phyloP scores from a whole-genome alignment of 805 yeast species.

The Suhomyces sp. region DNA sequence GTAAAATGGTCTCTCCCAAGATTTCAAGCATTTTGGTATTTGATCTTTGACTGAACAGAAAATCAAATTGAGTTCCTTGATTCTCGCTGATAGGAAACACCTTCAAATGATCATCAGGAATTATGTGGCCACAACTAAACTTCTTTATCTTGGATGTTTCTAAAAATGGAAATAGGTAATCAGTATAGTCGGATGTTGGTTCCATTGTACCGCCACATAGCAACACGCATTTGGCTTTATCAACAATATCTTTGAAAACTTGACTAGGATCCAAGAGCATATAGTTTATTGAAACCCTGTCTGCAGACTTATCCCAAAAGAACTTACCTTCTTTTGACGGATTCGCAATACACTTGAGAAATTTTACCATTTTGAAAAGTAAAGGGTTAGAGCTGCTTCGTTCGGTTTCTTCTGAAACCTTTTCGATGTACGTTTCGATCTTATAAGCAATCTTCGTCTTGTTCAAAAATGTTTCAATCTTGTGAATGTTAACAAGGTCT shows the following conservation, averaged over 20 bases:
- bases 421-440: slow-evolving; percentile 65
- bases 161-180: slow-evolving; percentile 61
- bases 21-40: slow-evolving; percentile 41
- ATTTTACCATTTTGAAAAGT: slow-evolving; percentile 62
- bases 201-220: slow-evolving; percentile 97
- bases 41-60: slow-evolving; percentile 66
- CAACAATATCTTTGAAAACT: slow-evolving; percentile 62
- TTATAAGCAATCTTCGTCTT: slow-evolving; percentile 79
- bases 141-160: slow-evolving; percentile 37
- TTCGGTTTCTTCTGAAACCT: slow-evolving; percentile 9
- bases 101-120: slow-evolving; percentile 64
- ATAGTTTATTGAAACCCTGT: slow-evolving; percentile 50
- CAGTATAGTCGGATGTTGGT: slow-evolving; percentile 69
- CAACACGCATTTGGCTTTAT: slow-evolving; percentile 64
- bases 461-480: slow-evolving; percentile 59
- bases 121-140: slow-evolving; percentile 81
- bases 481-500: slow-evolving; percentile 68
- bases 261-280: slow-evolving; percentile 78
- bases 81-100: slow-evolving; percentile 50
- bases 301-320: slow-evolving; percentile 51
- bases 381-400: slow-evolving; percentile 45
- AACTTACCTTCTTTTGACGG: slow-evolving; percentile 79
- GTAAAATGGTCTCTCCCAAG: slow-evolving; percentile 49
- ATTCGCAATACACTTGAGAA: slow-evolving; percentile 61
- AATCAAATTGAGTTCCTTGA: slow-evolving; percentile 43